phyloP scores from a whole-genome alignment of 179 eudicot species.

The Drosera spatulata region DNA sequence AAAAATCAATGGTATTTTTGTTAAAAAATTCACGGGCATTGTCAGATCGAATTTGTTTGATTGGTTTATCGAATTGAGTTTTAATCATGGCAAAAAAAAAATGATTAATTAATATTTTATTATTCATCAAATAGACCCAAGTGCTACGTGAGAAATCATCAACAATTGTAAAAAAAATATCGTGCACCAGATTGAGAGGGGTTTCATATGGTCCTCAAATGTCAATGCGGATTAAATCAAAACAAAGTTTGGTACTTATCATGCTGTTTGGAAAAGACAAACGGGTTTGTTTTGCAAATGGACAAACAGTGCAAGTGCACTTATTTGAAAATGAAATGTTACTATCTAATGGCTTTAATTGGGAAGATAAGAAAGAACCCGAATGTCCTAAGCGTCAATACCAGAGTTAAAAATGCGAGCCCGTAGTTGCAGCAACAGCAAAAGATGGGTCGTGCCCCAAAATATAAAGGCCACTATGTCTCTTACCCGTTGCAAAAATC shows the following conservation, averaged over 20 bases:
- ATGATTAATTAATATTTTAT: background rate
- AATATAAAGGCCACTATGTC: too few relatives aligned
- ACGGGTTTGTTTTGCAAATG: conserved; percentile 3
- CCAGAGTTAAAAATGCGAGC: too few relatives aligned
- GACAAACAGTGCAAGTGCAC: background rate
- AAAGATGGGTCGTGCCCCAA: too few relatives aligned
- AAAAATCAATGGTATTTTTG: background rate
- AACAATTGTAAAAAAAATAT: conserved; percentile 2
- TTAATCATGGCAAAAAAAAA: background rate
- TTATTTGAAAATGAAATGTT: too few relatives aligned
- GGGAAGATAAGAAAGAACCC: too few relatives aligned
- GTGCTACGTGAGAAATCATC: background rate
- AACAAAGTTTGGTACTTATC: too few relatives aligned
- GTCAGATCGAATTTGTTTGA: background rate
- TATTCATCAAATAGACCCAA: background rate
- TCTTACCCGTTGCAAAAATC: too few relatives aligned
- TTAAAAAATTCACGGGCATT: conserved; percentile 1
- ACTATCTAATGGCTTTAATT: too few relatives aligned
- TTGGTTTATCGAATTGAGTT: background rate
- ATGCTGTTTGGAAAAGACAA: background rate
- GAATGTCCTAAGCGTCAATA: too few relatives aligned
- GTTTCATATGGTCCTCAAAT: background rate
- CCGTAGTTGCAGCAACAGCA: too few relatives aligned
- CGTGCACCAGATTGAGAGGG: background rate
- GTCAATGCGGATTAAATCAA: background rate